Percentiles rank a stretch among this genome's conserved stretches.
These are phyloP conservation scores for Fistulifera solaris DNA, from an alignment of 108 stramenopile species.

Conservation along the genomic window DNA sequence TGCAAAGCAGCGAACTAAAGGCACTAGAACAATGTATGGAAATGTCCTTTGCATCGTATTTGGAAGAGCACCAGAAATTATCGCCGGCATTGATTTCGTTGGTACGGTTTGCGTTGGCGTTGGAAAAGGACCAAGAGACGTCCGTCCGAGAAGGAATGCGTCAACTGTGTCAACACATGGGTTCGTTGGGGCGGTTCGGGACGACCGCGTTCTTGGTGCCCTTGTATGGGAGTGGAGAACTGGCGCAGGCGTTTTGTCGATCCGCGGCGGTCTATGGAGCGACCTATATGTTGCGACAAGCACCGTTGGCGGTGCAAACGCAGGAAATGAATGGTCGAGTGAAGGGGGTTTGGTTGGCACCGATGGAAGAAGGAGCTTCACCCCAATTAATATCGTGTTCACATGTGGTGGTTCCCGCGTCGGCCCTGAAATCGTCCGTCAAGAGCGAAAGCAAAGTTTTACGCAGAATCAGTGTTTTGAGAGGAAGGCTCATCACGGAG, in stretches of 20 bases:
- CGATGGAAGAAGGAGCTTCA: neutral
- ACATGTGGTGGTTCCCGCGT: slow-evolving; percentile 54
- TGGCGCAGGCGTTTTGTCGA: slow-evolving; percentile 77
- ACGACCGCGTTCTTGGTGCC: slow-evolving; percentile 68
- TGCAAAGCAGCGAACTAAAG: slow-evolving; percentile 43
- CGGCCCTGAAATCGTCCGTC: neutral
- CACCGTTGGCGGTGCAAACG: slow-evolving; percentile 19
- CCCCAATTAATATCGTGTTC: slow-evolving; percentile 20
- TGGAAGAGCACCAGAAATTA: slow-evolving; percentile 40
- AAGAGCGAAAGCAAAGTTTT: slow-evolving; percentile 13
- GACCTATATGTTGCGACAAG: slow-evolving; percentile 64
- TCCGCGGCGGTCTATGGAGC: slow-evolving; percentile 79
- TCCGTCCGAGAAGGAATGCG: slow-evolving; percentile 36
- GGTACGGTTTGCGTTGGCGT: slow-evolving; percentile 60
- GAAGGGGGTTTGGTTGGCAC: slow-evolving; percentile 22
- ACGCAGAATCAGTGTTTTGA: slow-evolving; percentile 44
- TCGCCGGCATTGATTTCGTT: slow-evolving; percentile 39
- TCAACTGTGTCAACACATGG: slow-evolving; percentile 49
- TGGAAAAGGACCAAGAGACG: slow-evolving; percentile 18
- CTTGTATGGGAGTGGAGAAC: slow-evolving; percentile 76
- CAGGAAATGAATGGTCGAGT: slow-evolving; percentile 11
- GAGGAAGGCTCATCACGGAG: slow-evolving; percentile 31
- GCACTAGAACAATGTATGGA: slow-evolving; percentile 37
- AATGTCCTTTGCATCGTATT: slow-evolving; percentile 49
- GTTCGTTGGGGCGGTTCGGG: slow-evolving; percentile 66